Evolutionary conservation across 306 rosid species (phyloP).

Genomic region (Canavalia ensiformis): DNA sequence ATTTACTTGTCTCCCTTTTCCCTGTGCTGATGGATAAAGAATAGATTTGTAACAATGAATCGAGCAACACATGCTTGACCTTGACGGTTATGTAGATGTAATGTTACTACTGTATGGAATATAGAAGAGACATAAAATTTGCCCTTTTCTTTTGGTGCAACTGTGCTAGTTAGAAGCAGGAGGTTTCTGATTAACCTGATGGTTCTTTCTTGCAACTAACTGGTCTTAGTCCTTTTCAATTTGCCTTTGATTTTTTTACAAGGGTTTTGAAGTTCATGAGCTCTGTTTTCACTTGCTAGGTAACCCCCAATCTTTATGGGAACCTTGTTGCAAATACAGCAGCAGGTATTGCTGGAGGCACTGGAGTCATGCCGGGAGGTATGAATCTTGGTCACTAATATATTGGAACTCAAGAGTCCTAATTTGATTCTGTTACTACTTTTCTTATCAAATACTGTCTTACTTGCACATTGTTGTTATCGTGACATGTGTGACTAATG

Average conservation of each 20-base stretch:
- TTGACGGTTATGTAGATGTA: neutral
- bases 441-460: neutral
- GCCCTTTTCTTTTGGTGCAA: constrained; percentile 2
- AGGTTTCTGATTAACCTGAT: neutral
- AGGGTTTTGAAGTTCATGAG: constrained; percentile 35
- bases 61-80: neutral
- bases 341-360: constrained; percentile 98
- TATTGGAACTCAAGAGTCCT: constrained; percentile 32
- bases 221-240: neutral
- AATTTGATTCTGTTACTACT: constrained; percentile 25
- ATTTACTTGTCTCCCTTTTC: neutral
- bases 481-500: constrained; percentile 2
- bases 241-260: neutral
- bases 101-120: neutral
- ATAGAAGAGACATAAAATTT: neutral
- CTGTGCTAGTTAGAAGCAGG: constrained; percentile 10
- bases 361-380: constrained; percentile 99
- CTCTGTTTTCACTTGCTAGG: constrained; percentile 62
- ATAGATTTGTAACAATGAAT: neutral
- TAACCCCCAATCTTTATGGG: constrained; percentile 97
- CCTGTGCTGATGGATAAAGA: constrained; percentile 3
- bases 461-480: constrained; percentile 14
- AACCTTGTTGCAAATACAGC: constrained; percentile 97
- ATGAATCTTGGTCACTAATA: constrained; percentile 3
- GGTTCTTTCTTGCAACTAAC: constrained; percentile 8